Conservation (phyloP, 139 green algal species). For the Protoeuglena noctilucae region DNA sequence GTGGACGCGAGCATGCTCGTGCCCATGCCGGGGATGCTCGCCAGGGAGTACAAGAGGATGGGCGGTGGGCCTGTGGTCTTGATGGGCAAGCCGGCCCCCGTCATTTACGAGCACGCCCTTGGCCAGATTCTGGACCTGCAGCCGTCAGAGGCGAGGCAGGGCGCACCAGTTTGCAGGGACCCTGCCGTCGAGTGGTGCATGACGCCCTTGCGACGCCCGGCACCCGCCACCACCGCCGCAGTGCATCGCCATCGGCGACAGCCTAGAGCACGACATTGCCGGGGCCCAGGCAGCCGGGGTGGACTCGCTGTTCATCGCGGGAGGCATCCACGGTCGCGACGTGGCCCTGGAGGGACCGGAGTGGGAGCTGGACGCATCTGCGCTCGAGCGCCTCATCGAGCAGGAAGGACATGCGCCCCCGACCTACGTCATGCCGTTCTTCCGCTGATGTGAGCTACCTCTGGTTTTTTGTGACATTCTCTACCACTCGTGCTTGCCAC, state of each 20-base stretch:
- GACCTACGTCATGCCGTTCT: no score
- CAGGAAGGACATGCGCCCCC: no score
- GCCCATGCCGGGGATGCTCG: slow-evolving; percentile 62
- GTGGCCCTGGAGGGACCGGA: no score
- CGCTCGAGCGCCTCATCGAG: no score
- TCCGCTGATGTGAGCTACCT: no score
- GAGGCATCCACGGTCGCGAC: slow-evolving; percentile 66
- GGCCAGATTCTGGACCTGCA: slow-evolving; percentile 25
- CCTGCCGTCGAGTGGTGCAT: no score
- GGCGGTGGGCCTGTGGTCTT: slow-evolving; percentile 27
- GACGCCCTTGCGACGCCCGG: no score
- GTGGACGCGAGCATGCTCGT: slow-evolving; percentile 27
- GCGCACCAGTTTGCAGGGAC: no score
- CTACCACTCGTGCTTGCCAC: no score
- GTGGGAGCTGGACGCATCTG: no score
- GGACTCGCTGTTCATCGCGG: slow-evolving; percentile 47
- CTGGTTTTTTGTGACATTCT: no score
- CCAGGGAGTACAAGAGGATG: slow-evolving; percentile 26
- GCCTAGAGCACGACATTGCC: slow-evolving; percentile 62
- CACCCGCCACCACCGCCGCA: neutral
- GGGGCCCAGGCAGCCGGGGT: slow-evolving; percentile 25
- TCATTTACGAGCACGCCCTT: slow-evolving; percentile 50
- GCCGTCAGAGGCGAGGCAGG: no score
- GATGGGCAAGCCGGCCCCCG: slow-evolving; percentile 62
- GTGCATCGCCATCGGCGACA: slow-evolving; percentile 19